Evolutionary conservation across 441 rosid genomes (phyloP), one percentile per base, ranked within the genome.

Genomic region (Bruguiera hainesii): DNA sequence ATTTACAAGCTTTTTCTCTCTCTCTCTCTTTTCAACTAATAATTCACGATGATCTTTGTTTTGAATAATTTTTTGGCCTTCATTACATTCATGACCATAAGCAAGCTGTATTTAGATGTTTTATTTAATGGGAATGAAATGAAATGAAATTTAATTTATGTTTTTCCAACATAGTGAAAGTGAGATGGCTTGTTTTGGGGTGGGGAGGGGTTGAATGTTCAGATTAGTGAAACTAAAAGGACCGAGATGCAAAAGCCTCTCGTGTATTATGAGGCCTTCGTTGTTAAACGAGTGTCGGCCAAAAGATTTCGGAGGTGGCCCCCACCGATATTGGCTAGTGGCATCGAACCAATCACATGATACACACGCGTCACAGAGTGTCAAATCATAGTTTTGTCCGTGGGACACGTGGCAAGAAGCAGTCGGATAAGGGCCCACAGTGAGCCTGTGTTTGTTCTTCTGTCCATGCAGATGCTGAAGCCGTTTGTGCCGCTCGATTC

Each of bases 281-380:
- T 15, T 3, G n/a, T 42, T 62, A 10, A 28, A 7, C 0, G 13
- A n/a, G 81, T 76, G 85, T 84, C 88, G 85, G 84, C 81, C 74
- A 57, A 61, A 68, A 58, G 28, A 66, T 71, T 63, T 71, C 42
- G 23, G 21, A 1, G 21, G 2, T 58, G 78, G 62, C 70, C 82
- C 82, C 81, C 81, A 74, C 79, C 63, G 64, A 64, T 25, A 58
- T 21, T 10, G 2, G 71, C 68, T 69, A 35, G 67, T 51, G 75
- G 26, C 51, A 21, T 61, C 57, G 73, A 72, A 55, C 79, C 80
- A 69, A 49, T 58, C 71, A 65, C 1, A 16, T 23, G 13, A 18
- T 57, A 1, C 65, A 65, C 76, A 72, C 79, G 73, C 78, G 73
- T 75, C 78, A 1, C 56, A 20, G 6, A 3, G 56, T 55, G 50